Evolutionary conservation across 108 stramenopile genomes (phyloP).

Genomic region (Nitzschia sp.): DNA sequence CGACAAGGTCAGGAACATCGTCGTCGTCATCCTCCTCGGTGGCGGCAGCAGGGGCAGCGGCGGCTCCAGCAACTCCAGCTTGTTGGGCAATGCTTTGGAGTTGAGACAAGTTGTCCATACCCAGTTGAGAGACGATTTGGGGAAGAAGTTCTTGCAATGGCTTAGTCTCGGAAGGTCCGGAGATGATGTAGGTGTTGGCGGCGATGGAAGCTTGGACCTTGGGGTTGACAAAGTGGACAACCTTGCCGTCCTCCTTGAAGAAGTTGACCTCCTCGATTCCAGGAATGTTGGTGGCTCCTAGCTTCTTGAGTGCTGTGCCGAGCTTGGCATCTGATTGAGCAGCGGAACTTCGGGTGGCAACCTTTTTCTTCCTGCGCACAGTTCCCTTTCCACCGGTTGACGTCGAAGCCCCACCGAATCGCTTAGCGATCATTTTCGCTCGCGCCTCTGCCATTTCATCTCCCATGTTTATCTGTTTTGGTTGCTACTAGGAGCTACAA

Average conservation of each 20-base stretch:
- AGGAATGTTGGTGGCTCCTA: constrained; percentile 95
- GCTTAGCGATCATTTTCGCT: constrained; percentile 88
- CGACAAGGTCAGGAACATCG: constrained; percentile 94
- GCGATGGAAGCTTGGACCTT: constrained; percentile 95
- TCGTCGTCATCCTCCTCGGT: constrained; percentile 88
- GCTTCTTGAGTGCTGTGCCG: constrained; percentile 88
- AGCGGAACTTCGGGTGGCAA: constrained; percentile 71
- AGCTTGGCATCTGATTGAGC: constrained; percentile 96
- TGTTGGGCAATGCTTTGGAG: constrained; percentile 69
- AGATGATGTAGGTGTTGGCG: constrained; percentile 97
- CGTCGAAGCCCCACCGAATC: constrained; percentile 79
- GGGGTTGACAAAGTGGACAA: constrained; percentile 94
- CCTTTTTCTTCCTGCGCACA: constrained; percentile 93
- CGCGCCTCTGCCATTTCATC: constrained; percentile 82
- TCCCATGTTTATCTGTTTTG: constrained; percentile 46
- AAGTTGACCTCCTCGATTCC: constrained; percentile 98
- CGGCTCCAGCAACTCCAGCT: constrained; percentile 60
- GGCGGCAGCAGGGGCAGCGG: constrained; percentile 44
- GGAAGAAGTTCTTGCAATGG: constrained; percentile 93
- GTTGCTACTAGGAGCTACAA: constrained; percentile 1
- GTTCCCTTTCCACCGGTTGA: constrained; percentile 92
- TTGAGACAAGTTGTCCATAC: constrained; percentile 89
- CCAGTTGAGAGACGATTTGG: constrained; percentile 93
- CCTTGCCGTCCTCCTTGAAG: constrained; percentile 97
- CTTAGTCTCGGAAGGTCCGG: constrained; percentile 89